phyloP scores from a whole-genome alignment of 78 protist genomes.

The Ministeria vibrans region DNA sequence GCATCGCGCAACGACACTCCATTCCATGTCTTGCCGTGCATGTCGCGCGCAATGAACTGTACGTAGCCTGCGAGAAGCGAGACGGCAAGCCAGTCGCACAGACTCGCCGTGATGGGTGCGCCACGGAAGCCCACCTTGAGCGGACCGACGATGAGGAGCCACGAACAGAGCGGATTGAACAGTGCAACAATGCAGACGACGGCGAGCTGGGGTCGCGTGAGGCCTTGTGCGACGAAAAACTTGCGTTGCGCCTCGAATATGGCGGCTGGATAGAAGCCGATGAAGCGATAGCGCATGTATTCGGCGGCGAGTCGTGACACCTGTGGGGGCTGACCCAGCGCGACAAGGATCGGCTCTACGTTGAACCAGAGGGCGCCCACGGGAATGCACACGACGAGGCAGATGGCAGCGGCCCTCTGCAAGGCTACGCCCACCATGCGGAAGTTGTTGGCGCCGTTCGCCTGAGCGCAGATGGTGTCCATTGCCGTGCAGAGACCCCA shows the following conservation, averaged over 20 bases:
- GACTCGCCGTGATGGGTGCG: too few species aligned
- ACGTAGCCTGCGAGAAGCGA: too few species aligned
- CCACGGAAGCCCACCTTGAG: conserved; percentile 19
- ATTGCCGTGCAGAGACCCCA: conserved; percentile 18
- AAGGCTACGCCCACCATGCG: neutral
- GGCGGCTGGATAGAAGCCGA: too few species aligned
- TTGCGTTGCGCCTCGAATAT: too few species aligned
- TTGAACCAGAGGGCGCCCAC: neutral
- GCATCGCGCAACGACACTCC: neutral
- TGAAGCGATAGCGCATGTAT: too few species aligned
- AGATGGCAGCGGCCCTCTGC: neutral
- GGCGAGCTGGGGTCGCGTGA: too few species aligned
- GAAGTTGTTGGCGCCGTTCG: neutral
- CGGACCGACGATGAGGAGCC: too few species aligned
- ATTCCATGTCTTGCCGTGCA: neutral
- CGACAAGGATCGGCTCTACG: conserved; percentile 5
- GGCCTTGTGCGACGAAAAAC: too few species aligned
- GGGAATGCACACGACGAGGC: neutral
- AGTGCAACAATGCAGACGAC: too few species aligned
- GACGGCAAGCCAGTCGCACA: too few species aligned
- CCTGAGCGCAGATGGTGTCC: conserved; percentile 28
- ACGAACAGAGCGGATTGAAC: too few species aligned
- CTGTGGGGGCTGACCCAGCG: conserved; percentile 9
- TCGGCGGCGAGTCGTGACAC: neutral
- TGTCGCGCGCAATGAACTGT: too few species aligned